phyloP scores from a whole-genome alignment of 371 early-diverging fungal genomes.

The Zychaea mexicana region DNA sequence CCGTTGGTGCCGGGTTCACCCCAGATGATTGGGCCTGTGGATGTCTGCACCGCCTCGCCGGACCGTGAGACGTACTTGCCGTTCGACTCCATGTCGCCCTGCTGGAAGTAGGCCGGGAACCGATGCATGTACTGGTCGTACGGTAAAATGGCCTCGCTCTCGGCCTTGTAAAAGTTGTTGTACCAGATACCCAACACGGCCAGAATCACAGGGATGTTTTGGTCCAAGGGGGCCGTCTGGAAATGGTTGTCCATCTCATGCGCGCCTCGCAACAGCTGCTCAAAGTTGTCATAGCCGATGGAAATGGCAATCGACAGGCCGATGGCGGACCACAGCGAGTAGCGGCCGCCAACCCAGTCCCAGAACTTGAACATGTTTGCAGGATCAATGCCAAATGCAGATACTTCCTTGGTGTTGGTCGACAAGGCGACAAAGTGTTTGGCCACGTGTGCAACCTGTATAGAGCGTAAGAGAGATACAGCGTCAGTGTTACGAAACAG shows the following conservation, averaged over 20 bases:
- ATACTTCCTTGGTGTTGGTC: slow-evolving; percentile 92
- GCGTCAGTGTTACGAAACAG: slow-evolving; percentile 7
- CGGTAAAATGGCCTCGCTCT: slow-evolving; percentile 96
- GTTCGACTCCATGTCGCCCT: slow-evolving; percentile 99
- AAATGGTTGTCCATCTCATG: slow-evolving; percentile 98
- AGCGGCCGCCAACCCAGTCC: slow-evolving; percentile 99
- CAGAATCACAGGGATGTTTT: slow-evolving; percentile 94
- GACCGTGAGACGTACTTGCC: slow-evolving; percentile 94
- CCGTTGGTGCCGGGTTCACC: slow-evolving; percentile 99
- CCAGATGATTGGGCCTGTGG: slow-evolving; percentile 98
- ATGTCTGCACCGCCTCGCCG: slow-evolving; percentile 75
- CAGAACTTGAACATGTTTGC: slow-evolving; percentile 99
- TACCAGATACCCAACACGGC: slow-evolving; percentile 97
- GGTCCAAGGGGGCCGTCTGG: slow-evolving; percentile 79
- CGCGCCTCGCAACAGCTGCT: slow-evolving; percentile 90
- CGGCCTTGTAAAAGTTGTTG: slow-evolving; percentile 95
- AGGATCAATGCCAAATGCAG: slow-evolving; percentile 90
- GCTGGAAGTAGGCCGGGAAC: slow-evolving; percentile 98
- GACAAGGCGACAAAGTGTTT: slow-evolving; percentile 99
- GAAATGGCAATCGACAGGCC: slow-evolving; percentile 96
- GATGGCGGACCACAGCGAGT: slow-evolving; percentile 99
- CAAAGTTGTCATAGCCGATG: slow-evolving; percentile 97
- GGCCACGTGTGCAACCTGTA: slow-evolving; percentile 81
- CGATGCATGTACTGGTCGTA: slow-evolving; percentile 98
- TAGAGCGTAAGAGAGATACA: slow-evolving; percentile 8